Percentiles rank a stretch among this genome's conserved stretches.
Evolutionary conservation across 345 rosid genomes (phyloP).

Genomic region (Aegle marmelos): DNA sequence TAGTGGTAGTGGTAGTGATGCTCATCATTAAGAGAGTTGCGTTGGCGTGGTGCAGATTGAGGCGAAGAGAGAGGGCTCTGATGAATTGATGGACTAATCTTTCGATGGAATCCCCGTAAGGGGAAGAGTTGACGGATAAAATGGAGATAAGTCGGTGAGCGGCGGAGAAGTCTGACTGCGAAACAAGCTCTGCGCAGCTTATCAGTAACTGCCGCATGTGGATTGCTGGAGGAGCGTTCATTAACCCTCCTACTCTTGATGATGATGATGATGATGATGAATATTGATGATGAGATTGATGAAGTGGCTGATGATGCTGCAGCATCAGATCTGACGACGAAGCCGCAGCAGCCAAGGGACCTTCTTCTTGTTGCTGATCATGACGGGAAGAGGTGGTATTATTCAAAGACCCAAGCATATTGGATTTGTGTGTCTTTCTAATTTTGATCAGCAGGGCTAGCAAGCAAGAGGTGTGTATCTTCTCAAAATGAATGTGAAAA

Average conservation of each 20-base stretch:
- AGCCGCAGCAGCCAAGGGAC: conserved; percentile 16
- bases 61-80: conserved; percentile 74
- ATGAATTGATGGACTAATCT: conserved; percentile 67
- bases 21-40: conserved; percentile 14
- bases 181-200: conserved; percentile 62
- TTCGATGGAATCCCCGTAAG: conserved; percentile 79
- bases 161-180: conserved; percentile 68
- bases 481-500: neutral
- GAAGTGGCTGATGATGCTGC: neutral
- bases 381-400: conserved; percentile 19
- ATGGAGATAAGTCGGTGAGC: conserved; percentile 64
- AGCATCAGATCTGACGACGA: conserved; percentile 27
- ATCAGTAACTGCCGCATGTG: conserved; percentile 73
- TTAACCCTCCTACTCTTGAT: neutral
- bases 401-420: conserved; percentile 29
- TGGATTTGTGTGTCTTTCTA: neutral
- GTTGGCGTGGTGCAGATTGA: conserved; percentile 34
- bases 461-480: neutral
- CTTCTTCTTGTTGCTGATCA: conserved; percentile 35
- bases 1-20: neutral
- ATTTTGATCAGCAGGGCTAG: too few species aligned
- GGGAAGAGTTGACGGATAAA: conserved; percentile 57
- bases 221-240: conserved; percentile 28
- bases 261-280: too few species aligned
- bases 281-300: too few species aligned